Evolutionary conservation across 371 early-diverging fungal genomes (phyloP).

Genomic region (Rhizopus microsporus): DNA sequence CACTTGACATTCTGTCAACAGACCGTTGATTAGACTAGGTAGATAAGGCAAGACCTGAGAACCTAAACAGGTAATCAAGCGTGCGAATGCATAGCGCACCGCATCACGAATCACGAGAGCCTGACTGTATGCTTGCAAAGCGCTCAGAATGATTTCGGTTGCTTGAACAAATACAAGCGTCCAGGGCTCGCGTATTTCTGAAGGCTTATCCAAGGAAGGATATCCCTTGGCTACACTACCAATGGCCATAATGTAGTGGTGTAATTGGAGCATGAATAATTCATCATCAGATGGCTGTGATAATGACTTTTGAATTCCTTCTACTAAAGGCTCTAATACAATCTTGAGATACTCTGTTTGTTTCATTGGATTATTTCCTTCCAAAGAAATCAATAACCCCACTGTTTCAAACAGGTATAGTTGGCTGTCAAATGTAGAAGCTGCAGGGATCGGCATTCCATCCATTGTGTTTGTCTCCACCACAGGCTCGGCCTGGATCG

Average conservation of each 20-base stretch:
- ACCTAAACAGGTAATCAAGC: conserved; percentile 87
- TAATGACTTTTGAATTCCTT: conserved; percentile 64
- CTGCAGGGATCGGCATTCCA: conserved; percentile 55
- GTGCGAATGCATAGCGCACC: conserved; percentile 81
- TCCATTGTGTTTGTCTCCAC: conserved; percentile 45
- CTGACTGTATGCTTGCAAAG: conserved; percentile 68
- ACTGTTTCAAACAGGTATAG: conserved; percentile 91
- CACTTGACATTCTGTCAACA: conserved; percentile 75
- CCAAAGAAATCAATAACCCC: conserved; percentile 83
- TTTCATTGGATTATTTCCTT: conserved; percentile 63
- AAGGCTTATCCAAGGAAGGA: conserved; percentile 65
- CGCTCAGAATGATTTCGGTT: conserved; percentile 77
- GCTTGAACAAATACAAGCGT: conserved; percentile 76
- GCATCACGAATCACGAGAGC: conserved; percentile 82
- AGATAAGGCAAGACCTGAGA: conserved; percentile 80
- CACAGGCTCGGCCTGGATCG: conserved; percentile 68
- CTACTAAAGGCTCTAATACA: conserved; percentile 79
- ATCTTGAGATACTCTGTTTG: conserved; percentile 79
- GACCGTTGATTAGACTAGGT: conserved; percentile 75
- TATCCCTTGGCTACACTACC: conserved; percentile 92
- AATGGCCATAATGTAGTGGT: conserved; percentile 85
- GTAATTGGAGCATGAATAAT: conserved; percentile 70
- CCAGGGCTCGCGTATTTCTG: conserved; percentile 57
- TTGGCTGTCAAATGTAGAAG: conserved; percentile 78
- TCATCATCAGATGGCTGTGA: conserved; percentile 62